These are phyloP conservation scores for Colletotrichum sp. DNA, from an alignment of 2,329 filamentous ascomycete species.

Conservation along the genomic window DNA sequence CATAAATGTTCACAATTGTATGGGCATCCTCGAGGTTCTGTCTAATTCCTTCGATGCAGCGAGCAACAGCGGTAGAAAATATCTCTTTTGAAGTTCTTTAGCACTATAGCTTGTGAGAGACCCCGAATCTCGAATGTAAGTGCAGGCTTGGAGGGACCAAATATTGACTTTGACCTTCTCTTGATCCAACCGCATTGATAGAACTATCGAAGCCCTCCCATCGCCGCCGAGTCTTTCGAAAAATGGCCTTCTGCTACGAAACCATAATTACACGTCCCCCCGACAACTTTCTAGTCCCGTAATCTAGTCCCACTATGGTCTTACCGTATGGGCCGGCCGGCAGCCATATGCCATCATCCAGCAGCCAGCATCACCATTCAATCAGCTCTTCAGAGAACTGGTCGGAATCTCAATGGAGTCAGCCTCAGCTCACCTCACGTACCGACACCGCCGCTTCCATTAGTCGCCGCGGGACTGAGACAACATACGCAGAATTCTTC, in stretches of 20 bases:
- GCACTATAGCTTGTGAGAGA: background rate
- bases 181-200: background rate
- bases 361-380: too few relatives aligned
- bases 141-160: background rate
- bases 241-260: too few relatives aligned
- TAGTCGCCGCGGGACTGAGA: background rate
- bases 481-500: background rate
- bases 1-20: background rate
- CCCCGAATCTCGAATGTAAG: background rate
- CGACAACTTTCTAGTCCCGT: too few relatives aligned
- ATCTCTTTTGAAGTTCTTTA: background rate
- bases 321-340: too few relatives aligned
- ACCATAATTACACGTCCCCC: too few relatives aligned
- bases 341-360: too few relatives aligned
- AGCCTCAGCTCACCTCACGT: background rate
- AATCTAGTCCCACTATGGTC: too few relatives aligned
- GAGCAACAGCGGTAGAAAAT: too few relatives aligned
- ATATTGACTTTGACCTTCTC: background rate
- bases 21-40: background rate
- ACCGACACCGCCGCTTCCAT: background rate
- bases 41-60: background rate
- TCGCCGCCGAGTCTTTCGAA: too few relatives aligned
- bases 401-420: background rate
- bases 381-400: too few relatives aligned
- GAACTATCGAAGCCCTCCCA: too few relatives aligned